Conservation (phyloP, 1,284 basidiomycete genomes). For the Trametes versicolor region DNA sequence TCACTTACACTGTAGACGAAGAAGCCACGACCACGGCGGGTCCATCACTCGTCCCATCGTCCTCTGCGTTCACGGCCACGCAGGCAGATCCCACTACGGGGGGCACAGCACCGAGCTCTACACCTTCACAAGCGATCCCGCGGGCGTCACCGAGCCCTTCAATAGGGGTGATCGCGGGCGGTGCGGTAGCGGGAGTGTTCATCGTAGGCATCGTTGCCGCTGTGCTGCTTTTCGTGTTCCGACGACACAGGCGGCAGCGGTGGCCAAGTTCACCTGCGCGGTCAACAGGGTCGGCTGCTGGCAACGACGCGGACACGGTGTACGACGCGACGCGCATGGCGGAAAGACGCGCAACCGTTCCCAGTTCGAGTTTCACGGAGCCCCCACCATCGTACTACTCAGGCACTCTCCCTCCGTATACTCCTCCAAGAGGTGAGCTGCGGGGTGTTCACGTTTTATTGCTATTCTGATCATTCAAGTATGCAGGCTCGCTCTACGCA, state of each 20-base stretch:
- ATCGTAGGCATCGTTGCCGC: neutral
- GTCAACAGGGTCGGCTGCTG: neutral
- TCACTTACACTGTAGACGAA: slow-evolving; percentile 32
- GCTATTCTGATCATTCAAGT: neutral
- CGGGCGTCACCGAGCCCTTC: neutral
- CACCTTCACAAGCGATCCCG: neutral
- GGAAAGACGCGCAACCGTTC: neutral
- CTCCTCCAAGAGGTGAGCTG: neutral
- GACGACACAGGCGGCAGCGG: neutral
- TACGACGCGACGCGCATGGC: neutral
- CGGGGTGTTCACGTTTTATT: neutral
- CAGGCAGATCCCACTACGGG: neutral
- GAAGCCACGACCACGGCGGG: neutral
- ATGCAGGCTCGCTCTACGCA: neutral
- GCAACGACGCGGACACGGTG: neutral
- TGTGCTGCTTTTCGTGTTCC: neutral
- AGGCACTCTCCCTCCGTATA: no score
- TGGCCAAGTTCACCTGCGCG: neutral
- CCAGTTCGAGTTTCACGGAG: no score
- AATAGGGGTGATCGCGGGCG: neutral
- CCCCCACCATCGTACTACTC: no score
- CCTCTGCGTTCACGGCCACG: neutral
- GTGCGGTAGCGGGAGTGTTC: neutral
- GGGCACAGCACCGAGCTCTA: neutral
- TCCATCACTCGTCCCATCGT: neutral